Conservation (phyloP, 2,329 filamentous ascomycete genomes). For the Alternaria consortialis region DNA sequence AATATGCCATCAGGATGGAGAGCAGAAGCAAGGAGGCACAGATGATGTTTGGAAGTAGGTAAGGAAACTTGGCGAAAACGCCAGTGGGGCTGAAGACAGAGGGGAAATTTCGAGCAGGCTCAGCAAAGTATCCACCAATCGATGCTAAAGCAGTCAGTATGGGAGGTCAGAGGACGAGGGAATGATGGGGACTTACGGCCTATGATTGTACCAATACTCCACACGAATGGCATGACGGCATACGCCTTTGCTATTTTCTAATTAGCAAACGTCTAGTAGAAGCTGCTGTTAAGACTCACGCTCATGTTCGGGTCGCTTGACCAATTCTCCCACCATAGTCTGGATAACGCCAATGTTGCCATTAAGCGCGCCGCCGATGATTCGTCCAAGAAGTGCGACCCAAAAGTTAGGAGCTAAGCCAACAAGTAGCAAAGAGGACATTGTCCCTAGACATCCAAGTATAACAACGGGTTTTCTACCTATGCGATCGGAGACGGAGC, state of each 20-base stretch:
- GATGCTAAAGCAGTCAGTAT: conserved; percentile 61
- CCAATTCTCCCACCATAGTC: conserved; percentile 91
- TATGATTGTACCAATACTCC: conserved; percentile 88
- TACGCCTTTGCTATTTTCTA: conserved; percentile 81
- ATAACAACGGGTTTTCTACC: conserved; percentile 53
- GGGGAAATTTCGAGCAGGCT: conserved; percentile 79
- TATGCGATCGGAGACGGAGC: conserved; percentile 50
- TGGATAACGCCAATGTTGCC: conserved; percentile 81
- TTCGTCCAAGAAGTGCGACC: conserved; percentile 79
- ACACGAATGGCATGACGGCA: conserved; percentile 87
- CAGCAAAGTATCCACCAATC: conserved; percentile 86
- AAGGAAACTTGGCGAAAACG: conserved; percentile 82
- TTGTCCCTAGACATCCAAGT: conserved; percentile 74
- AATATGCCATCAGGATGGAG: conserved; percentile 81
- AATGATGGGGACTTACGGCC: conserved; percentile 59
- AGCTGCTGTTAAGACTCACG: conserved; percentile 63
- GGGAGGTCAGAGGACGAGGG: not conserved
- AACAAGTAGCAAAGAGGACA: conserved; percentile 82
- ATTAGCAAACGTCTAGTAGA: conserved; percentile 59
- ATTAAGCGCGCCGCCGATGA: conserved; percentile 83
- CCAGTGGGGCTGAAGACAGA: conserved; percentile 70
- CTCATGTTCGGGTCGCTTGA: conserved; percentile 84
- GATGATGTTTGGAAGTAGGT: conserved; percentile 86
- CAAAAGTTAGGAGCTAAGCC: conserved; percentile 86
- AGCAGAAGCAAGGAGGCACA: conserved; percentile 79